These are phyloP conservation scores for Populus trichocarpa DNA, from an alignment of 441 rosid species.

Conservation along the genomic window DNA sequence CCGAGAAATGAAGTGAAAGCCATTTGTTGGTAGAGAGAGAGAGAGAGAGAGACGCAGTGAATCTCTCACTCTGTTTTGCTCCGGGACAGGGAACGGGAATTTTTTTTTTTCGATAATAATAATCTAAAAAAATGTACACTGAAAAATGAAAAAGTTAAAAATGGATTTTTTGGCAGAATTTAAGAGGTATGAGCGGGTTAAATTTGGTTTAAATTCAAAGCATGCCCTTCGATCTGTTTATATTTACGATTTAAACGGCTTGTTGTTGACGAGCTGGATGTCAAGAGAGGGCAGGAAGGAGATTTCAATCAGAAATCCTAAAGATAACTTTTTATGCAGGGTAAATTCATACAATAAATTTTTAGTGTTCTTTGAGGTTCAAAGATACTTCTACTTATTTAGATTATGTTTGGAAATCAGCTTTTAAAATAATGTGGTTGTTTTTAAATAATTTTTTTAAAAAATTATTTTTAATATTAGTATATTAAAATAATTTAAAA, in stretches of 20 bases:
- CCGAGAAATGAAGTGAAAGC: slow-evolving; percentile 34
- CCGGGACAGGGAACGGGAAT: neutral
- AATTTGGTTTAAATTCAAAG: neutral
- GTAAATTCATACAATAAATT: neutral
- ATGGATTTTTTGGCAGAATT: too few species aligned
- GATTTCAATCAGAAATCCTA: neutral
- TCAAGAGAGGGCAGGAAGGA: neutral
- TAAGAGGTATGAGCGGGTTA: too few species aligned
- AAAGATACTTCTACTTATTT: too few species aligned
- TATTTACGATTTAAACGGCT: neutral
- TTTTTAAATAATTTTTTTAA: too few species aligned
- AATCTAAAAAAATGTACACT: neutral
- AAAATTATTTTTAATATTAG: too few species aligned
- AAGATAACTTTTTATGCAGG: neutral
- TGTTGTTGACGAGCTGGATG: neutral
- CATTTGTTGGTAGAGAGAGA: slow-evolving; percentile 17
- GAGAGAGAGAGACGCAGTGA: neutral
- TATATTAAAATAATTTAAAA: too few species aligned
- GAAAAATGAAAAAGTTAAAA: neutral
- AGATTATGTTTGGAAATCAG: too few species aligned
- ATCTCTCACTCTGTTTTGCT: neutral
- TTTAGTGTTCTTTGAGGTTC: too few species aligned
- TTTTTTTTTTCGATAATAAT: too few species aligned
- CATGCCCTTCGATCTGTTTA: neutral
- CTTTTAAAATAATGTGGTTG: too few species aligned